These are phyloP conservation scores for Candida smagusa DNA, from an alignment of 1,139 yeast genomes.

Conservation along the genomic window DNA sequence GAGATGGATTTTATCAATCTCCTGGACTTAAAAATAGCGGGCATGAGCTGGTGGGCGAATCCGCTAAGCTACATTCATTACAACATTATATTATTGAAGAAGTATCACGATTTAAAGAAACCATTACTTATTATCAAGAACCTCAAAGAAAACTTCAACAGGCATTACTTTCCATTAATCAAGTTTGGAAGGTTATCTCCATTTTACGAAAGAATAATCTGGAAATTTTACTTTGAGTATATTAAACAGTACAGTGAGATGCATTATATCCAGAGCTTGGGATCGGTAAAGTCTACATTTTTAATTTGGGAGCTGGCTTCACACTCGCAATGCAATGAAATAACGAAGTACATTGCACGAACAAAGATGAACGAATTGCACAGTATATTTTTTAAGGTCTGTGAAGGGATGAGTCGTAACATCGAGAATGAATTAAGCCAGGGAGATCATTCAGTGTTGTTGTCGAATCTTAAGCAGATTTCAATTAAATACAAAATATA, in stretches of 20 bases:
- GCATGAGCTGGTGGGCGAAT: constrained; percentile 19
- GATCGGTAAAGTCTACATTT: constrained; percentile 27
- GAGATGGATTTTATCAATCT: constrained; percentile 20
- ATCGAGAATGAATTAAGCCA: constrained; percentile 12
- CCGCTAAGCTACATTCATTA: constrained; percentile 19
- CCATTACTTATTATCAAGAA: constrained; percentile 32
- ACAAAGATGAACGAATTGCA: constrained; percentile 24
- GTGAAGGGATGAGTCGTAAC: constrained; percentile 14
- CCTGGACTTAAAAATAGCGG: constrained; percentile 7
- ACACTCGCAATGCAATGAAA: constrained; percentile 9
- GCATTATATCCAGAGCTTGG: constrained; percentile 22
- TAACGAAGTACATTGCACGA: constrained; percentile 17
- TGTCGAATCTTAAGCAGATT: constrained; percentile 27
- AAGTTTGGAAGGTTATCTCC: constrained; percentile 23
- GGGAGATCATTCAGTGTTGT: constrained; percentile 13
- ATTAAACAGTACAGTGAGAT: constrained; percentile 23
- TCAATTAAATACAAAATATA: constrained; percentile 31
- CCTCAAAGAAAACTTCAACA: constrained; percentile 26
- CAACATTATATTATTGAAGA: constrained; percentile 32
- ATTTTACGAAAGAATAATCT: constrained; percentile 40
- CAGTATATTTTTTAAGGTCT: constrained; percentile 22
- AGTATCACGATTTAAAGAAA: constrained; percentile 30
- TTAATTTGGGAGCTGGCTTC: constrained; percentile 41
- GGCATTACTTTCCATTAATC: constrained; percentile 27
- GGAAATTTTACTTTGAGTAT: constrained; percentile 43